These are phyloP conservation scores for Plasmopara halstedii DNA, from an alignment of 352 stramenopile species.

Conservation along the genomic window DNA sequence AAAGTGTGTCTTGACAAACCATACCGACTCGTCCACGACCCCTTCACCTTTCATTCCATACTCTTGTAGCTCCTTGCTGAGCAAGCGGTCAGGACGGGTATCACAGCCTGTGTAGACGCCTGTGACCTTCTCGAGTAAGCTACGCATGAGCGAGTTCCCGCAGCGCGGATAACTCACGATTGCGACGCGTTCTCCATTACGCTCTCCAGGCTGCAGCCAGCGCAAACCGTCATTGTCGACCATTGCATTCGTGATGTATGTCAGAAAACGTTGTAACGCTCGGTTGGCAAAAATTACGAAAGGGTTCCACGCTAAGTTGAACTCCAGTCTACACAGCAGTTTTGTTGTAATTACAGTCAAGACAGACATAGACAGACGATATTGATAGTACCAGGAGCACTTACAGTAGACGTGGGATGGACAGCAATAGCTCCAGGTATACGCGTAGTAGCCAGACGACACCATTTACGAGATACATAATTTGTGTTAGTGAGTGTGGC, in stretches of 20 bases:
- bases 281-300: conserved; percentile 42
- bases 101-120: conserved; percentile 96
- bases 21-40: conserved; percentile 92
- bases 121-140: conserved; percentile 92
- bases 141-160: conserved; percentile 96
- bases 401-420: conserved; percentile 60
- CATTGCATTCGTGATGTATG: conserved; percentile 11
- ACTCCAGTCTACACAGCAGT: conserved; percentile 25
- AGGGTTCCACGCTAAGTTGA: conserved; percentile 67
- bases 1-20: conserved; percentile 98
- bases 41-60: conserved; percentile 90
- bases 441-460: conserved; percentile 44
- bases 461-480: conserved; percentile 21
- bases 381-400: conserved; percentile 4
- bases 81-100: conserved; percentile 90
- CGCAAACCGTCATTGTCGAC: conserved; percentile 26
- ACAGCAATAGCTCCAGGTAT: conserved; percentile 58
- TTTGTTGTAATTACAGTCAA: conserved; percentile 12
- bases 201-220: conserved; percentile 63
- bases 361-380: conserved; percentile 22
- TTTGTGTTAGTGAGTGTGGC: too few relatives aligned
- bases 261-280: conserved; percentile 26
- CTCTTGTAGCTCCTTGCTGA: conserved; percentile 84
- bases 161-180: conserved; percentile 96
- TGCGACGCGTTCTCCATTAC: conserved; percentile 59